Base-by-base conservation (phyloP, 2,329 filamentous ascomycete species). In the Akanthomyces lecanii region DNA sequence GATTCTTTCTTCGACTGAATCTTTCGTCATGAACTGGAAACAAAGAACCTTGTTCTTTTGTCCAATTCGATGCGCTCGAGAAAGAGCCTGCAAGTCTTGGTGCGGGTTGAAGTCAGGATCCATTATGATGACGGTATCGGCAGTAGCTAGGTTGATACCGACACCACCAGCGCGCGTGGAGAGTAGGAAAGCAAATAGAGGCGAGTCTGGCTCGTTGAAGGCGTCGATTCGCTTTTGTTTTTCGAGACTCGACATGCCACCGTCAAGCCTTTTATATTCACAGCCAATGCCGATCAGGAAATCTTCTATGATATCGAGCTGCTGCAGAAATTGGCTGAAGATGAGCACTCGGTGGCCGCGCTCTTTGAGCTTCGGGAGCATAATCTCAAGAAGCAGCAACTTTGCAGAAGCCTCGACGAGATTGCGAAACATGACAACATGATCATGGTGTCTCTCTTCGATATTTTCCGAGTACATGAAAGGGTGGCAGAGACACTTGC, bases 21-120 rank as follows among this genome's bases (percentile, higher is more conserved):
- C 85, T 64, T 93, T 89, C 1, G 92, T 98, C 81, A 97, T 92
- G 0, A 99, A 79, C 73, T 98, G 94, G 70, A 98, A 97, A 67
- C 96, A 96, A 1, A 99, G 82, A 0, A 99, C 95, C 69, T 96
- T 97, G 68, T 95, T 92, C 75, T 92, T 92, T 75, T 99, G 96
- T 0, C 96, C 96, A 66, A 99, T 98, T 30, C 95, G 89, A 75
- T 99, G 95, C 21, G 94, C 95, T 67, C 96, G 88, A 36, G 94
- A 96, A 36, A 99, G 82, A 0, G 95, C 95, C 74, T 99, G 95
- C 47, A 99, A 90, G 71, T 99, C 96, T 75, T 99, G 95, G 71
- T 99, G 95, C 0, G 95, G 95, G 66, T 99, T 99, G 80, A 96
- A 98, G 72, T 99, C 95, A 0, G 92, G 92, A 69, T 99, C 93